phyloP scores from a whole-genome alignment of 805 yeast genomes.

The Ogataea siamensis region DNA sequence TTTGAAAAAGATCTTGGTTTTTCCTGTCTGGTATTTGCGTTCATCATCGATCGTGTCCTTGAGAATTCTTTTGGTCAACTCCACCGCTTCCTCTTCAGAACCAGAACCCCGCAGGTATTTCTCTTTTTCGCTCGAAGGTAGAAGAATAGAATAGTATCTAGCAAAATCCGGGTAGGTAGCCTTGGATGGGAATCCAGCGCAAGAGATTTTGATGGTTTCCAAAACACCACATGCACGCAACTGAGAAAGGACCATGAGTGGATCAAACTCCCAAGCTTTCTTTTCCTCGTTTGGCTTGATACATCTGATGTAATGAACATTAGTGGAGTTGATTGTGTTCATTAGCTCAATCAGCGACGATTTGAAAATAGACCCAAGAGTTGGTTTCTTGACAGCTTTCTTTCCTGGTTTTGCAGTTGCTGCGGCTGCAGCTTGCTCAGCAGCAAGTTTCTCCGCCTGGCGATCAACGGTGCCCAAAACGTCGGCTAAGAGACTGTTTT shows the following conservation, averaged over 20 bases:
- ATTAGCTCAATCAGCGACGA: slow-evolving; percentile 88
- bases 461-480: slow-evolving; percentile 66
- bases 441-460: slow-evolving; percentile 44
- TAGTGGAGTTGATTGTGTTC: slow-evolving; percentile 90
- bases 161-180: slow-evolving; percentile 95
- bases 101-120: slow-evolving; percentile 52
- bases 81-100: slow-evolving; percentile 54
- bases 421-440: slow-evolving; percentile 33
- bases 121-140: slow-evolving; percentile 69
- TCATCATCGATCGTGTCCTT: slow-evolving; percentile 60
- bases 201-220: slow-evolving; percentile 92
- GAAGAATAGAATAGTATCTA: slow-evolving; percentile 78
- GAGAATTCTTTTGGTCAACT: slow-evolving; percentile 68
- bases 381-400: slow-evolving; percentile 67
- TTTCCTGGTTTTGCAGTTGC: slow-evolving; percentile 36
- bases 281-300: slow-evolving; percentile 94
- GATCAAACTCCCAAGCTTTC: slow-evolving; percentile 94
- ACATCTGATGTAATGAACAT: slow-evolving; percentile 95
- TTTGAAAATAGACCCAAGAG: slow-evolving; percentile 92
- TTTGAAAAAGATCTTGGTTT: slow-evolving; percentile 89
- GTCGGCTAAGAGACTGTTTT: slow-evolving; percentile 61
- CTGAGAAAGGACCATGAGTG: slow-evolving; percentile 92
- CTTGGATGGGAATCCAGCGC: slow-evolving; percentile 97
- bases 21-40: slow-evolving; percentile 81
- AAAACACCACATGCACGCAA: slow-evolving; percentile 98